These are phyloP conservation scores for Zygnema circumcarinatum DNA, from an alignment of 139 green algal species.

Conservation along the genomic window DNA sequence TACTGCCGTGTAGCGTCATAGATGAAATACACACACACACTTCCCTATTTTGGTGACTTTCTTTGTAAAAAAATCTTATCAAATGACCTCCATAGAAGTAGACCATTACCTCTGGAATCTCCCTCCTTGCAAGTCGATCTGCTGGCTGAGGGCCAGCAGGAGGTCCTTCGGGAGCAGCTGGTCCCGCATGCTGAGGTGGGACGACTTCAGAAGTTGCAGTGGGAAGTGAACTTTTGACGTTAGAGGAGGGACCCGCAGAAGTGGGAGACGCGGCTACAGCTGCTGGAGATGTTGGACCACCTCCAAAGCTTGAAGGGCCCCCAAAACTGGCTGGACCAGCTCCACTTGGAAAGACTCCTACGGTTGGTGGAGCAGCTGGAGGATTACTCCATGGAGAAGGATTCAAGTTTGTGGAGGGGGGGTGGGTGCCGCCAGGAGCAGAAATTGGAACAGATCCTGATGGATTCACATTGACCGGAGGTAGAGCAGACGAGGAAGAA, in stretches of 20 bases:
- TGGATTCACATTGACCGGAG: background rate
- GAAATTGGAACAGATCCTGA: background rate
- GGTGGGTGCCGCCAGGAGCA: background rate
- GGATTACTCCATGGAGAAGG: background rate
- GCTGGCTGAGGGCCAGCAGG: background rate
- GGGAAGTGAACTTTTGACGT: background rate
- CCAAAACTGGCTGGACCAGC: background rate
- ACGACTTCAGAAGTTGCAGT: background rate
- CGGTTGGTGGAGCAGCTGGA: background rate
- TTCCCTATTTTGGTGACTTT: no score
- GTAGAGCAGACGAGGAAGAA: background rate
- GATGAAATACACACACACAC: no score
- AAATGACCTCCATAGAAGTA: no score
- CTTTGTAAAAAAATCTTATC: no score
- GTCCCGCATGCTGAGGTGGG: background rate
- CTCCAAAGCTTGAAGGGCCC: background rate
- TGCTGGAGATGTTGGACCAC: background rate
- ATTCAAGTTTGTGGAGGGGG: background rate
- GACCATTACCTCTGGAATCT: conserved; percentile 8
- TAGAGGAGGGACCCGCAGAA: background rate
- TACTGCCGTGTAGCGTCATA: no score
- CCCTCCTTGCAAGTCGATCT: background rate
- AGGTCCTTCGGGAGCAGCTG: background rate
- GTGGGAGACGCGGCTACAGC: background rate
- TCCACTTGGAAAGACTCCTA: background rate